Base-by-base conservation (phyloP, 371 early-diverging fungal genomes). In the Coemansia sp. region DNA sequence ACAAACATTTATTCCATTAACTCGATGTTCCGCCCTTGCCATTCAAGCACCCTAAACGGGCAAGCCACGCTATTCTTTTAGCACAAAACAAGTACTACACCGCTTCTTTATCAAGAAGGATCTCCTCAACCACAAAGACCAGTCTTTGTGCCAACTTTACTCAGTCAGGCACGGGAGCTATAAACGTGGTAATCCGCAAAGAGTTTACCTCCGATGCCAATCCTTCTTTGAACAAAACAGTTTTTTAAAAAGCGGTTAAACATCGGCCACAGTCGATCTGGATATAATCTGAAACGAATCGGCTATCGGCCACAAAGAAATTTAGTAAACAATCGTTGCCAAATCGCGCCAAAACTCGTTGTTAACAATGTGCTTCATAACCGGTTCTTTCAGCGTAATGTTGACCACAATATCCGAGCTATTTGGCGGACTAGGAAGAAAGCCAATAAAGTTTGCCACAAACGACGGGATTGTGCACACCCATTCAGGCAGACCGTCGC, bases 371-470 rank as follows among this genome's bases (percentile, higher is more conserved):
- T 65, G 61, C 34, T 62, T 54, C 72, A 76, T 64, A 1, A 76
- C 74, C 10, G 42, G 57, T 6, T 56, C 47, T 48, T 68, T 72
- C 50, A 72, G 61, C 16, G 64, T 76, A 11, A 76, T 64, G 31
- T 72, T 76, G 68, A 72, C 73, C 14, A 62, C 34, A 40, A 76
- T 64, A 13, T 76, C 72, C 3, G 64, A 62, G 64, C 76, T 67
- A 0, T 59, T 37, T 21, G 76, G 68, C 22, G 73, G 76, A 60
- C 68, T 62, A 6, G 76, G 76, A 68, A 76, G 40, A 18, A 76
- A 48, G 29, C 68, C 73, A 0, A 72, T 61, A 72, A 72, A 72
- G 63, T 76, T 72, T 29, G 76, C 76, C 0, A 72, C 73, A 66
- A 72, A 72, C 48, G 73, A 67, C 6, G 76, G 76, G 3, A 72